Conservation (phyloP, 441 rosid genomes). For the Codiaeum variegatum region DNA sequence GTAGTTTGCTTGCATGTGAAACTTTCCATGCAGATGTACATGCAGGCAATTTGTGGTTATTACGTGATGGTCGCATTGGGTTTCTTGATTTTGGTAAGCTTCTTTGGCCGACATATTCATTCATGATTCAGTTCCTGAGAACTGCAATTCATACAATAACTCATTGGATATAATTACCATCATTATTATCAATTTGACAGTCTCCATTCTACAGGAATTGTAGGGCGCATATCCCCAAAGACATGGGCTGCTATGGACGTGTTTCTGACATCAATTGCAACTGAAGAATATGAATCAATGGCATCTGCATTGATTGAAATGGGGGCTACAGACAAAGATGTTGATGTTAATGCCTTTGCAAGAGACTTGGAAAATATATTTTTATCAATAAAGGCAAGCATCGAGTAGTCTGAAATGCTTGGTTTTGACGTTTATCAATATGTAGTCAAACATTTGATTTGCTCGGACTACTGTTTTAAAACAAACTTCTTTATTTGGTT, state of each 20-base stretch:
- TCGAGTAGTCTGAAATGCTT: constrained; percentile 5
- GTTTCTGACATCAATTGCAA: constrained; percentile 76
- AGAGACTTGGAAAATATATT: constrained; percentile 89
- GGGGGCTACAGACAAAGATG: constrained; percentile 92
- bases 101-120: constrained; percentile 14
- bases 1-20: constrained; percentile 94
- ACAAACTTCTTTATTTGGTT: constrained; percentile 3
- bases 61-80: constrained; percentile 96
- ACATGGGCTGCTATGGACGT: constrained; percentile 97
- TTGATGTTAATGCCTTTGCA: constrained; percentile 78
- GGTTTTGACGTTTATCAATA: background rate
- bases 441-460: background rate
- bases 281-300: constrained; percentile 87
- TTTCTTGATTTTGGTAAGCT: constrained; percentile 93
- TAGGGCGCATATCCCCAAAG: constrained; percentile 93
- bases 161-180: background rate
- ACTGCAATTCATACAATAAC: background rate
- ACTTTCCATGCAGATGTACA: constrained; percentile 99
- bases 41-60: constrained; percentile 94
- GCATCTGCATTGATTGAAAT: constrained; percentile 92
- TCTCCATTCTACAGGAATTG: constrained; percentile 60
- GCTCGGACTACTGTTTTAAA: background rate
- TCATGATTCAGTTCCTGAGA: constrained; percentile 12
- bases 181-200: background rate
- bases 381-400: constrained; percentile 77